Evolutionary conservation across 495 filamentous ascomycete species (phyloP), one percentile per base, ranked within the genome.

Genomic region (Tuber microsphaerosporum): DNA sequence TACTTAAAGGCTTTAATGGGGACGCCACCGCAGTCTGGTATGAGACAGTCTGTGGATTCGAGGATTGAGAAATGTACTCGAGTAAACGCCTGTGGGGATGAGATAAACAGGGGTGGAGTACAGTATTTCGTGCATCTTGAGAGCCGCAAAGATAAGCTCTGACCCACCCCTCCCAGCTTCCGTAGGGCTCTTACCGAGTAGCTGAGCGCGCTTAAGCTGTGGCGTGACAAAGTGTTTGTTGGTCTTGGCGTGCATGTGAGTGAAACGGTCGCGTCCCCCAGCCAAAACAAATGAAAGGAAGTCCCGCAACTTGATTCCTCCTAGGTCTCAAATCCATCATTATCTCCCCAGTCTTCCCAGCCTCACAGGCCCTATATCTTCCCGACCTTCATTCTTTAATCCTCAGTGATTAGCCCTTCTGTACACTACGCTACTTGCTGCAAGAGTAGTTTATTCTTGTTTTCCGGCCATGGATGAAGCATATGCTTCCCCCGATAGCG

Each of bases 401-500:
- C 26, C 56, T 17, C 14, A 17, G 26, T 1, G 56, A 65, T 14
- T 19, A 19, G 34, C 17, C 26, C 26, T 6, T 31, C 34, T 65
- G 56, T 65, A 34, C 56, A 43, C 5, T 43, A 43, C 42, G 1
- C 56, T 65, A 17, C 56, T 65, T 65, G 17, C 44, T 44, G 37
- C 43, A 45, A 71, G 70, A 45, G 70, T 68, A 72, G n/a, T 43
- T 69, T 56, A 56, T 73, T 44, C 73, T 70, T 71, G 43, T 69
- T 71, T 76, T 42, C 43, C 43, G 34, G 69, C 68, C 22, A 82
- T 82, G 80, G 81, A 82, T 72, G 80, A 82, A 70, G 81, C 72
- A 17, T 82, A 77, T 61, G 81, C 81, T 74, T 82, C 81, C 45
- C 81, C 81, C 48, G 80, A 81, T 56, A 82, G 81, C 80, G 81